Base-by-base conservation (phyloP, 352 stramenopile genomes). In the Phytopythium aichiense region DNA sequence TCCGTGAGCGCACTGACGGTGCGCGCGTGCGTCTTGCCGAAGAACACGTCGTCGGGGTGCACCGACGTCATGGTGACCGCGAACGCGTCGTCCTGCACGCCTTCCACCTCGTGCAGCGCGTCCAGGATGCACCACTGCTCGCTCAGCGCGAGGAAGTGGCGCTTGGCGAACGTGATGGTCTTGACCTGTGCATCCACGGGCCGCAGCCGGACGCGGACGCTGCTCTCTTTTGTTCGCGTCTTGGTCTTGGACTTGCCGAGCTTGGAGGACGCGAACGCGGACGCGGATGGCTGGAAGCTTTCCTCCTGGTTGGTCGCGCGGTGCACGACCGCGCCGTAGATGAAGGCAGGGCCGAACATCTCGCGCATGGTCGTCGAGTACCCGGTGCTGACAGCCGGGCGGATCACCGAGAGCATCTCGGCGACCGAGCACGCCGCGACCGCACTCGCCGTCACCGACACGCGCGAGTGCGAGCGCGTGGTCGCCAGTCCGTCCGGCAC, bases 241-340 rank as follows among this genome's bases (percentile, higher is more conserved):
- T 45, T 22, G 16, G 16, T 45, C n/a, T 20, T 45, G 8, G 40
- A 45, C 16, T 5, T 20, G 40, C n/a, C 8, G 7, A 45, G 40
- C 40, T 45, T 45, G 6, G 12, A 6, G 7, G 40, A 45, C 12
- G 40, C 20, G 20, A 20, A 22, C 4, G 16, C 15, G 4, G 45
- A 51, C 20, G 28, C 55, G 9, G 45, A 38, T 8, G 13, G 13
- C 11, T 23, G 42, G 35, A 56, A 28, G 38, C 12, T 38, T 4
- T 51, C 46, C 28, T 57, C 49, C n/a, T 48, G 25, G 1, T 23
- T 15, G 5, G 22, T 58, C 16, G 66, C 43, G 25, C 67, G 63
- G 37, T 81, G 76, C 48, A 79, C 69, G 25, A 86, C 64, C 0
- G 72, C 63, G 33, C 76, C 76, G 43, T 79, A 77, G 56, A 86